Evolutionary conservation across 2,329 filamentous ascomycete species (phyloP).

Genomic region (Aureobasidium sp.): DNA sequence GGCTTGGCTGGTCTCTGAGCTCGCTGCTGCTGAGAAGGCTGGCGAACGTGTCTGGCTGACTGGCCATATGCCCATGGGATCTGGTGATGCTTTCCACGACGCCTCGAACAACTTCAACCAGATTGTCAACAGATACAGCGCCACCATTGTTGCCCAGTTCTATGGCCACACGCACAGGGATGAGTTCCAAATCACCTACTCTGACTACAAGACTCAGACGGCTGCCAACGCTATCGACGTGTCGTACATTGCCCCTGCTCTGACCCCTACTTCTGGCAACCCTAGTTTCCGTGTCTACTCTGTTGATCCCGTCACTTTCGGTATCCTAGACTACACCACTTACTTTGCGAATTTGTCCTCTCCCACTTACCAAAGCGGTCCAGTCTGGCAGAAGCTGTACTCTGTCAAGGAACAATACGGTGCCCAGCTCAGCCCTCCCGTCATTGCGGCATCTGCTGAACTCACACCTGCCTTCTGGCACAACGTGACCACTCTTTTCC

Average conservation of each 20-base stretch:
- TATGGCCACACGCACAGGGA: slow-evolving; percentile 53
- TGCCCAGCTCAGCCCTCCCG: slow-evolving; percentile 36
- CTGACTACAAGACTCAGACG: slow-evolving; percentile 38
- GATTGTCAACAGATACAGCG: slow-evolving; percentile 47
- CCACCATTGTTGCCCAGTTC: slow-evolving; percentile 50
- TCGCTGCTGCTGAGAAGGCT: slow-evolving; percentile 46
- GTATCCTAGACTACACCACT: slow-evolving; percentile 46
- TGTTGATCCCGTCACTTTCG: slow-evolving; percentile 52
- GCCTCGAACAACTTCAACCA: slow-evolving; percentile 43
- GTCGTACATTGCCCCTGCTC: slow-evolving; percentile 49
- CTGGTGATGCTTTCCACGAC: slow-evolving; percentile 47
- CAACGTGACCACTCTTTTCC: slow-evolving; percentile 46
- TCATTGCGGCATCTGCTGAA: slow-evolving; percentile 35
- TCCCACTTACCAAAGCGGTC: slow-evolving; percentile 39
- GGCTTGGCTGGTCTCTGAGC: slow-evolving; percentile 47
- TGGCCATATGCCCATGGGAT: slow-evolving; percentile 48
- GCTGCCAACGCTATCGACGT: slow-evolving; percentile 41
- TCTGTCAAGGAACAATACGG: slow-evolving; percentile 51
- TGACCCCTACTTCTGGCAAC: slow-evolving; percentile 50
- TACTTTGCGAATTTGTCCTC: slow-evolving; percentile 49
- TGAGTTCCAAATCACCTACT: slow-evolving; percentile 51
- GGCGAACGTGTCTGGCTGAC: slow-evolving; percentile 51
- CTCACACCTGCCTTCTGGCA: slow-evolving; percentile 56
- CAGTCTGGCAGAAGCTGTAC: slow-evolving; percentile 51
- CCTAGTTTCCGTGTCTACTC: slow-evolving; percentile 54